Conservation (phyloP, 1,139 yeast genomes). For the Williopsis jadinii region DNA sequence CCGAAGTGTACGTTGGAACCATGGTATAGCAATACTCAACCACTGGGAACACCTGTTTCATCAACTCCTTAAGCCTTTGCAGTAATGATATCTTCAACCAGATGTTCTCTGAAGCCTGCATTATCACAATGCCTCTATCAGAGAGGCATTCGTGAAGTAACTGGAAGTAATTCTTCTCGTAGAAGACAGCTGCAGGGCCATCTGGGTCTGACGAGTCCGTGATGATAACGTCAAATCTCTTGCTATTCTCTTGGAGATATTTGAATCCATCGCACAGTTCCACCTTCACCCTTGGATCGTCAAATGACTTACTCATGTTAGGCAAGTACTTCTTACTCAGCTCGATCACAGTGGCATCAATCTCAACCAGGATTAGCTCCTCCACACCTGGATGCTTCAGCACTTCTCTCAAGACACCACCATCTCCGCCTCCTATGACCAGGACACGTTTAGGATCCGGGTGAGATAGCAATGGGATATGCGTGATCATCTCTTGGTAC, state of each 20-base stretch:
- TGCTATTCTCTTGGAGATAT: conserved; percentile 43
- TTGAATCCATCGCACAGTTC: conserved; percentile 87
- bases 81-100: conserved; percentile 80
- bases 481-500: conserved; percentile 84
- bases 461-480: conserved; percentile 72
- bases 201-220: conserved; percentile 97
- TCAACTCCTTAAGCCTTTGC: conserved; percentile 50
- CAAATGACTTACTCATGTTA: conserved; percentile 64
- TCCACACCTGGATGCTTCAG: conserved; percentile 72
- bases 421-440: conserved; percentile 93
- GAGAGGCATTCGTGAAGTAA: conserved; percentile 63
- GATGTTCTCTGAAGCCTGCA: conserved; percentile 88
- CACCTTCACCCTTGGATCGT: conserved; percentile 67
- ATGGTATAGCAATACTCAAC: conserved; percentile 82
- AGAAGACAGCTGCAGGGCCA: conserved; percentile 94
- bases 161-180: conserved; percentile 76
- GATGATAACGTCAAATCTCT: conserved; percentile 62
- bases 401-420: conserved; percentile 83
- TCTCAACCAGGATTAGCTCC: conserved; percentile 76
- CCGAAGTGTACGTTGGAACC: conserved; percentile 95
- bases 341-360: conserved; percentile 79
- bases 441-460: conserved; percentile 66
- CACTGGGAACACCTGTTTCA: conserved; percentile 64
- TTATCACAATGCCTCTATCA: conserved; percentile 73
- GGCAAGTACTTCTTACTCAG: conserved; percentile 74